Evolutionary conservation across 2,329 filamentous ascomycete genomes (phyloP).

Genomic region (Pseudonectria foliicola): DNA sequence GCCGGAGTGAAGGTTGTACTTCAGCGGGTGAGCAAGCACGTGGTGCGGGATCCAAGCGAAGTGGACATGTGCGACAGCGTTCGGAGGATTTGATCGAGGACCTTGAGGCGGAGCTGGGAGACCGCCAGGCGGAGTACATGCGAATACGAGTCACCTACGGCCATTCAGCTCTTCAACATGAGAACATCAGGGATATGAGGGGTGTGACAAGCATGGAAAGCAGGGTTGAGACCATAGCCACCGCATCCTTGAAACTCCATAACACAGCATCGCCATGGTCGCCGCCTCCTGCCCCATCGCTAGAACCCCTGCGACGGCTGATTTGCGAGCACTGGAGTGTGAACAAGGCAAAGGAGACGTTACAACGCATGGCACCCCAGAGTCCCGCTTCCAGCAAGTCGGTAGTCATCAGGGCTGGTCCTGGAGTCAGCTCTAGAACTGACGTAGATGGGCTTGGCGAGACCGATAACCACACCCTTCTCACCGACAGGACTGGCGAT

Average conservation of each 20-base stretch:
- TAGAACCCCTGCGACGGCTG: constrained; percentile 36
- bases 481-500: too few relatives aligned
- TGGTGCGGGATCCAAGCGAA: constrained; percentile 2
- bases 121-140: constrained; percentile 41
- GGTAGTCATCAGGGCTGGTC: neutral
- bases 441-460: neutral
- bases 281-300: constrained; percentile 29
- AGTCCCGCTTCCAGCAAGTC: constrained; percentile 6
- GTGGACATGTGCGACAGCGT: constrained; percentile 28
- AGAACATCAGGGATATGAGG: constrained; percentile 11
- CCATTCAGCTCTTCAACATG: constrained; percentile 46
- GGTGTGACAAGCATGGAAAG: constrained; percentile 38
- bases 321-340: constrained; percentile 43
- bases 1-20: neutral
- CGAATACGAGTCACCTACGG: constrained; percentile 45
- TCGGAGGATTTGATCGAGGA: constrained; percentile 53
- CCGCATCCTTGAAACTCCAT: constrained; percentile 42
- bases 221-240: constrained; percentile 44
- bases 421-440: too few relatives aligned
- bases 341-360: constrained; percentile 35
- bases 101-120: constrained; percentile 49
- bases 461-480: neutral
- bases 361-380: constrained; percentile 25
- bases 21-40: too few relatives aligned
- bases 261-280: constrained; percentile 46